Base-by-base conservation (phyloP, 2,329 filamentous ascomycete genomes). In the Monilinia vaccinii-corymbosi region DNA sequence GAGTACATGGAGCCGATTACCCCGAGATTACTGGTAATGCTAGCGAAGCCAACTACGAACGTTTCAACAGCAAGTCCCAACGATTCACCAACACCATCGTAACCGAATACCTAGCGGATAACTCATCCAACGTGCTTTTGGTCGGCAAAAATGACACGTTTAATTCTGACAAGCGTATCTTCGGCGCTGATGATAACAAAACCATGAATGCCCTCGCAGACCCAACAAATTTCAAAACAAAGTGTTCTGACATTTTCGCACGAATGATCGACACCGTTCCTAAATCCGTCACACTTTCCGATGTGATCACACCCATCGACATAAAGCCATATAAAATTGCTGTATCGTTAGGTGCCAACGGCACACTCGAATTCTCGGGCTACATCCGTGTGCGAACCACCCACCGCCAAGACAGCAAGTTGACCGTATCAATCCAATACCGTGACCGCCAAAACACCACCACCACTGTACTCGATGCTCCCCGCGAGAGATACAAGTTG, bases 261-360 rank as follows among this genome's bases (percentile, higher is more conserved):
- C 79, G 79, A 66, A 80, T 85, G 82, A 80, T 85, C 60, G 79
- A 86, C 11, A 76, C 79, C 2, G 81, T 85, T 0, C 82, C 83
- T 2, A 68, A 70, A 3, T 73, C 73, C 2, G 79, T 83, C 10
- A 72, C 71, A 0, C 75, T 85, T 4, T 77, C 78, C 0, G 78
- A 79, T 34, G 75, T 78, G 1, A 76, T 85, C 60, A 70, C 71
- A 4, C 80, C 82, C 83, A 84, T 44, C 8, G 51, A 53, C 44
- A 38, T 55, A 13, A 55, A 55, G 38, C 51, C 51, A 55, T 32
- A 11, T 13, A 8, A 9, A 2, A 32, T 55, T 11, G 0, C n/a
- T 13, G 13, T 55, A 5, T 1, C 28, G n/a, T 18, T 55, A 2
- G 38, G 13, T 5, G n/a, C 38, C 23, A 55, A 55, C 21, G 32